Evolutionary conservation across 495 filamentous ascomycete species (phyloP).

Genomic region (Hypoxylon subgilvum): DNA sequence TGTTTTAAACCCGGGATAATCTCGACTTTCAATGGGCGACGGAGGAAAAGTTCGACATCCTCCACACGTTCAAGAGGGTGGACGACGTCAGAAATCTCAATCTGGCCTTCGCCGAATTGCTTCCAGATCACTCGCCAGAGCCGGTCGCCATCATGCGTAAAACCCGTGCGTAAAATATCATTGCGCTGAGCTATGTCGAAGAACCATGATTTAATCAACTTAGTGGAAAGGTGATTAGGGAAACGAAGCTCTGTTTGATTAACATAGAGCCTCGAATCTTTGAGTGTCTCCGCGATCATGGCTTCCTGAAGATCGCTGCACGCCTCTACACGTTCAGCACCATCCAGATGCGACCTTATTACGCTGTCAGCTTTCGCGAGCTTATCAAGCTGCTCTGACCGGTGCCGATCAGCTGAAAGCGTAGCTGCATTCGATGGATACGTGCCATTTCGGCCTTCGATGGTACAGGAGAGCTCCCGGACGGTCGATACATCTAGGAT

Average conservation of each 20-base stretch:
- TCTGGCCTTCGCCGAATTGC: conserved; percentile 46
- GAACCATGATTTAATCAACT: conserved; percentile 55
- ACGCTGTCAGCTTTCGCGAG: conserved; percentile 27
- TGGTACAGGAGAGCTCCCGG: conserved; percentile 21
- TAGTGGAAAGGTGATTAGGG: conserved; percentile 31
- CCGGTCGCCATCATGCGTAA: conserved; percentile 56
- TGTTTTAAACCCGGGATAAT: conserved; percentile 41
- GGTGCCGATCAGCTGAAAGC: neutral
- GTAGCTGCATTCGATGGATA: neutral
- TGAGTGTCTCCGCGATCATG: conserved; percentile 75
- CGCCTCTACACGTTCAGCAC: conserved; percentile 60
- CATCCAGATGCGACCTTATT: conserved; percentile 23
- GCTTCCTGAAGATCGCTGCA: conserved; percentile 75
- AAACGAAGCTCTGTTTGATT: conserved; percentile 73
- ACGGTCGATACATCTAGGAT: conserved; percentile 61
- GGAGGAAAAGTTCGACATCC: conserved; percentile 49
- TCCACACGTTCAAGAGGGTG: conserved; percentile 2
- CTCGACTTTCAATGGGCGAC: conserved; percentile 64
- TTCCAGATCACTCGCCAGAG: conserved; percentile 71
- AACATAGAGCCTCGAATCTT: conserved; percentile 64
- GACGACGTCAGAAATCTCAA: conserved; percentile 47
- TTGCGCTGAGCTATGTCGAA: conserved; percentile 58
- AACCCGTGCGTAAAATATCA: conserved; percentile 73
- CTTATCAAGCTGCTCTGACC: neutral
- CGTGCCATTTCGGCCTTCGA: neutral